Evolutionary conservation across 176 grass and related monocot genomes (phyloP).

Genomic region (Triticum turgidum): DNA sequence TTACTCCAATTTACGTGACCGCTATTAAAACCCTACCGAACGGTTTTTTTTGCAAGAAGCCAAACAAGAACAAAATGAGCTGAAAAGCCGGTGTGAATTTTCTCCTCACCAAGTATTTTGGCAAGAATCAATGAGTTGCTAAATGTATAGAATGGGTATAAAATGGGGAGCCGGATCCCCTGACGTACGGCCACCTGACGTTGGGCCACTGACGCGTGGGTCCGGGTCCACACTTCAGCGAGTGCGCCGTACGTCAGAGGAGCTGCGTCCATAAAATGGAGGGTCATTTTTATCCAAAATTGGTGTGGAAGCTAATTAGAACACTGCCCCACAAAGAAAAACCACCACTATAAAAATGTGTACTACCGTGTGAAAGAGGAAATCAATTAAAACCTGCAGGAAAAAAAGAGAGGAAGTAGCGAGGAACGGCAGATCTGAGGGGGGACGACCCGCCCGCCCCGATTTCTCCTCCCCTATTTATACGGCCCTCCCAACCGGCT

Average conservation of each 20-base stretch:
- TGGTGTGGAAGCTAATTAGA: background rate
- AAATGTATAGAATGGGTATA: background rate
- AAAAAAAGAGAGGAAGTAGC: background rate
- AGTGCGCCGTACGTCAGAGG: no score
- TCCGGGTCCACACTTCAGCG: no score
- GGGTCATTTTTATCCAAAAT: background rate
- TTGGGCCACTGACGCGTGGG: no score
- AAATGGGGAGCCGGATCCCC: no score
- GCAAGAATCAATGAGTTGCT: background rate
- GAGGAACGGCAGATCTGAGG: constrained; percentile 11
- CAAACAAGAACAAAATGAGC: background rate
- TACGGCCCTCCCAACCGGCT: constrained; percentile 11
- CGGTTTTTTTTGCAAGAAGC: background rate
- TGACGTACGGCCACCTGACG: no score
- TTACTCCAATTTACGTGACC: no score
- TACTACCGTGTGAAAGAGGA: background rate
- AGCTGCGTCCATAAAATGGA: background rate
- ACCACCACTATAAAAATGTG: background rate
- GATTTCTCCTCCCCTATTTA: constrained; percentile 19
- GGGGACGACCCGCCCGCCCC: background rate
- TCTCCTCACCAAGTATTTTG: background rate
- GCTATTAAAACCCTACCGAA: no score
- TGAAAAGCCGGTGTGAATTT: background rate
- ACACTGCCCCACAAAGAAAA: background rate
- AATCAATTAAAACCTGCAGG: background rate